A percentile compares a stretch with the other conserved stretches of the same genome.
Evolutionary conservation across 257 asterid genomes (phyloP).

Genomic region (Fraxinus quadrangulata): DNA sequence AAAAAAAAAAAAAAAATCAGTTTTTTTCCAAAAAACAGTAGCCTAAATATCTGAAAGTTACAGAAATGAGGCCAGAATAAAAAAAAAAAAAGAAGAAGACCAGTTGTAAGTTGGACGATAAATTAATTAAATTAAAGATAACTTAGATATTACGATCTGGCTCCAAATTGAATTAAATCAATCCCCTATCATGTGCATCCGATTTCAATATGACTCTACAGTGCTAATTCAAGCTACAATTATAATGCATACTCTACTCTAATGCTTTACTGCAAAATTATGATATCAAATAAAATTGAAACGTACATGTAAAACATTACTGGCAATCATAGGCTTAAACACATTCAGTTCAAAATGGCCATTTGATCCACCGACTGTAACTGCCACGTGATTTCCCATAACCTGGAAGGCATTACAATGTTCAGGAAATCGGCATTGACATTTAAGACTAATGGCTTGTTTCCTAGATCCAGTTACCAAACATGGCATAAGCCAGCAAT

Average conservation of each 20-base stretch:
- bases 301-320: constrained; percentile 76
- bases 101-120: neutral
- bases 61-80: neutral
- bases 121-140: neutral
- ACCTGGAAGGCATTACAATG: constrained; percentile 41
- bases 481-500: neutral
- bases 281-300: constrained; percentile 13
- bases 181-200: neutral
- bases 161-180: no score
- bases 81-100: neutral
- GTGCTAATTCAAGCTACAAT: neutral
- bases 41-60: constrained; percentile 1
- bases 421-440: neutral
- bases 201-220: neutral
- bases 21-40: neutral
- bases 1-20: neutral
- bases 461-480: neutral
- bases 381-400: constrained; percentile 91
- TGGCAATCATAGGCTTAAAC: constrained; percentile 92
- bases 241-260: neutral
- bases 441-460: neutral
- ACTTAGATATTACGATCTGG: neutral
- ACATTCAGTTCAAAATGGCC: constrained; percentile 96
- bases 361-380: constrained; percentile 87
- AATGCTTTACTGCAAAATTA: neutral